Conservation (phyloP, 164 flowering plant species). For the Chloranthus sessilifolius region DNA sequence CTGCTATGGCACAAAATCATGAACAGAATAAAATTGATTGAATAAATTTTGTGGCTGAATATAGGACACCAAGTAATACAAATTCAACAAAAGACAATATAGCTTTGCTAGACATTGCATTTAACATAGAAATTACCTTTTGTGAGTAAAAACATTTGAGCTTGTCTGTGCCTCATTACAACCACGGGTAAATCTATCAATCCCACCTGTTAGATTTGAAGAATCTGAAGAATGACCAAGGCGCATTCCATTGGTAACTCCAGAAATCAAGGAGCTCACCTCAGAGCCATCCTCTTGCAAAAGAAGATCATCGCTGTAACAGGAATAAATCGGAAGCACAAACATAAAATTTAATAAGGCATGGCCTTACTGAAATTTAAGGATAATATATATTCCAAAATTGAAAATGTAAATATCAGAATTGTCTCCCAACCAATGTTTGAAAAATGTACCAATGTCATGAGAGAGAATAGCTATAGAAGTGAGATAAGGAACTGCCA, state of each 20-base stretch:
- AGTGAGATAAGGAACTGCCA: background rate
- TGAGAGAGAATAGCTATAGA: background rate
- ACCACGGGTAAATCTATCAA: slow-evolving; percentile 34
- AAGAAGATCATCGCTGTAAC: slow-evolving; percentile 82
- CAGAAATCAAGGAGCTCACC: slow-evolving; percentile 34
- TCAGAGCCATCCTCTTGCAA: slow-evolving; percentile 76
- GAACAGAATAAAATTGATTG: background rate
- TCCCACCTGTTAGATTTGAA: slow-evolving; percentile 35
- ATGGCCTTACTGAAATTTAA: background rate
- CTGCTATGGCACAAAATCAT: slow-evolving; percentile 29
- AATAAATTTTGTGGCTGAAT: background rate
- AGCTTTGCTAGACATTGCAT: background rate
- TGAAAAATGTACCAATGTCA: background rate
- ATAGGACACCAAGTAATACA: background rate
- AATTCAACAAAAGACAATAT: too few species aligned
- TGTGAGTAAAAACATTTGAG: slow-evolving; percentile 24
- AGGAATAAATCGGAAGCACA: background rate
- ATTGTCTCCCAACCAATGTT: background rate
- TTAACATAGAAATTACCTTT: slow-evolving; percentile 37
- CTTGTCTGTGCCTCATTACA: slow-evolving; percentile 23
- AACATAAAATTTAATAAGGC: background rate
- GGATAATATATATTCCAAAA: background rate
- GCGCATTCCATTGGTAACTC: slow-evolving; percentile 47
- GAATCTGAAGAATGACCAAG: slow-evolving; percentile 33
- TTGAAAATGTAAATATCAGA: background rate